These are phyloP conservation scores for Ustilago curta DNA, from an alignment of 1,284 basidiomycete species.

Conservation along the genomic window DNA sequence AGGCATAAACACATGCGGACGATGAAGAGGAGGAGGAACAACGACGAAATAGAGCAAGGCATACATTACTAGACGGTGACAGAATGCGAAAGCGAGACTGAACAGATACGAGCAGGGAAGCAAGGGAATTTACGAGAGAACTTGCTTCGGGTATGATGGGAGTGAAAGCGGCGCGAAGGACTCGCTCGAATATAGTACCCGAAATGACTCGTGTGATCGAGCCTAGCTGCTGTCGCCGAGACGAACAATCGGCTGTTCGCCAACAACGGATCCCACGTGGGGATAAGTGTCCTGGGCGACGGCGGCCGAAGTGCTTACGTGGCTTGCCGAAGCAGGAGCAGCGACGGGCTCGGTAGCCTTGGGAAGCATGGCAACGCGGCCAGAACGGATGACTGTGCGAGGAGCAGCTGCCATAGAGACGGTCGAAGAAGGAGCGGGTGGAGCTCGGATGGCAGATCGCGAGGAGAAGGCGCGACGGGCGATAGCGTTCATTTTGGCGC, in stretches of 20 bases:
- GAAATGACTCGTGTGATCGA: no score
- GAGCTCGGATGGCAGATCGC: constrained; percentile 44
- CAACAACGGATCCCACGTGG: constrained; percentile 29
- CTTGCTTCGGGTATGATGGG: no score
- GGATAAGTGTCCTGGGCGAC: constrained; percentile 21
- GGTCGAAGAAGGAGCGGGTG: constrained; percentile 34
- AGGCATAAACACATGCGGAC: no score
- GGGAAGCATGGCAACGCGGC: constrained; percentile 49
- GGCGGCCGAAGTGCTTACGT: constrained; percentile 31
- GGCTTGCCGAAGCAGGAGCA: constrained; percentile 17
- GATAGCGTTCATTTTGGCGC: constrained; percentile 26
- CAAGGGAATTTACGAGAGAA: no score
- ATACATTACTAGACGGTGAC: no score
- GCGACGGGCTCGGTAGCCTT: constrained; percentile 23
- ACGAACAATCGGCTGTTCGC: constrained; percentile 32
- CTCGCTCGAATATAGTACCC: no score
- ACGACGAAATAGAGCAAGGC: no score
- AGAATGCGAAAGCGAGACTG: no score
- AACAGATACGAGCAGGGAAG: no score
- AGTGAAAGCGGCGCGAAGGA: no score
- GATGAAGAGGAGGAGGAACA: no score
- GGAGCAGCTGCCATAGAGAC: constrained; percentile 11
- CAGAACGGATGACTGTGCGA: constrained; percentile 14
- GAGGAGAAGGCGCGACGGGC: constrained; percentile 41
- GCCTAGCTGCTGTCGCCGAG: constrained; percentile 21